phyloP scores from a whole-genome alignment of 2,329 filamentous ascomycete species.

The Lecanicillium sp. region DNA sequence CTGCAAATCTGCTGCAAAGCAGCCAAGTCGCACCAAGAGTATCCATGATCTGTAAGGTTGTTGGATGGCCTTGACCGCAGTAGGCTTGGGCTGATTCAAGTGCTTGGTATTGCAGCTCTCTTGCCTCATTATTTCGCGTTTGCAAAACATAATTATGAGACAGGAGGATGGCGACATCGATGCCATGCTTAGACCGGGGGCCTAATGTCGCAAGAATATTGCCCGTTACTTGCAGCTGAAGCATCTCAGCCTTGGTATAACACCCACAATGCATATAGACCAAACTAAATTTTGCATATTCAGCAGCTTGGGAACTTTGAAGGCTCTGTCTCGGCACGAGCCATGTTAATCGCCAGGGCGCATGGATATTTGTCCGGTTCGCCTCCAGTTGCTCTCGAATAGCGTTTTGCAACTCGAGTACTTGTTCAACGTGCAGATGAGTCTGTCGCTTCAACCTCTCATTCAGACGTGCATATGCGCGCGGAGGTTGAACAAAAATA shows the following conservation, averaged over 20 bases:
- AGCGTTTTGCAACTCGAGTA: not conserved
- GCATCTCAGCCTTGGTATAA: not conserved
- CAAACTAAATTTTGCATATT: constrained; percentile 3
- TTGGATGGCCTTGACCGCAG: constrained; percentile 1
- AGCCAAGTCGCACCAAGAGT: constrained; percentile 3
- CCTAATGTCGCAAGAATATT: not conserved
- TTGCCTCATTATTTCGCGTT: constrained; percentile 3
- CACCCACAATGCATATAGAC: constrained; percentile 3
- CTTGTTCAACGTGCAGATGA: constrained; percentile 4
- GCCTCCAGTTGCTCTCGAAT: not conserved
- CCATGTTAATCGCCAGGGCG: not conserved
- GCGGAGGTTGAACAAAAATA: not conserved
- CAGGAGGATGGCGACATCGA: not conserved
- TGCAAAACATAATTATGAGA: constrained; percentile 4
- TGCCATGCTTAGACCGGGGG: not conserved
- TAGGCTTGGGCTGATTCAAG: not conserved
- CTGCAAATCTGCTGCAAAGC: constrained; percentile 1
- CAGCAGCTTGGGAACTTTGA: not conserved
- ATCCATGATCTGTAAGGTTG: constrained; percentile 4
- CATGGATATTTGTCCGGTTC: not conserved
- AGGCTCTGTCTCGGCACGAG: not conserved
- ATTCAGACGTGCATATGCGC: not conserved
- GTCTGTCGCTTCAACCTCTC: constrained; percentile 1
- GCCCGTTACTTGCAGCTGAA: constrained; percentile 2
- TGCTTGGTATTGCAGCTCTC: not conserved